Base-by-base conservation (phyloP, 805 yeast genomes). In the Kazachstania africana region DNA sequence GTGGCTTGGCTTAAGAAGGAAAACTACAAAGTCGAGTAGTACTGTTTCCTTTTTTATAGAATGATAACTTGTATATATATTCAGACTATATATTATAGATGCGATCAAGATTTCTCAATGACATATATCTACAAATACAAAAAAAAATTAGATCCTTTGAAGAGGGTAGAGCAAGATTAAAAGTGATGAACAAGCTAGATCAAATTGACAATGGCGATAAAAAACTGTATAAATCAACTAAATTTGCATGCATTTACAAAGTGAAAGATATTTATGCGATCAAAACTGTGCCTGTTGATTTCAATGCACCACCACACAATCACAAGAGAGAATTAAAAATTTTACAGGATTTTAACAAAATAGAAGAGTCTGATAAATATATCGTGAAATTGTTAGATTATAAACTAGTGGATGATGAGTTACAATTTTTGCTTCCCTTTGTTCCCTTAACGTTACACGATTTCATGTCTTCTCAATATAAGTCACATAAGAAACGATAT, bases 1-100 rank as follows among this genome's bases (percentile, higher is more conserved):
- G 55, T 78, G 36, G 57, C 65, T 24, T 81, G 93, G 93, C 58
- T 81, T 10, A 31, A 33, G 12, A 28, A 33, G 6, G 53, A 50
- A 27, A 39, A 37, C 16, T 15, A 39, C 16, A 39, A 38, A 14
- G 18, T 19, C 4, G 27, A 36, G 13, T 28, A 30, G 14, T 20
- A 8, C 22, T 20, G n/a, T n/a, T n/a, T n/a, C n/a, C n/a, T n/a
- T n/a, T n/a, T n/a, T n/a, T n/a, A n/a, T n/a, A n/a, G n/a, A n/a
- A n/a, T n/a, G n/a, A n/a, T n/a, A n/a, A n/a, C n/a, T n/a, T n/a
- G n/a, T n/a, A n/a, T n/a, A n/a, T n/a, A n/a, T n/a, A n/a, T n/a
- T n/a, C n/a, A n/a, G n/a, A n/a, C n/a, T n/a, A n/a, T n/a, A n/a
- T n/a, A n/a, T n/a, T n/a, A n/a, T n/a, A n/a, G n/a, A n/a, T n/a